phyloP scores from a whole-genome alignment of 164 flowering plant genomes.

The Buxus sempervirens region DNA sequence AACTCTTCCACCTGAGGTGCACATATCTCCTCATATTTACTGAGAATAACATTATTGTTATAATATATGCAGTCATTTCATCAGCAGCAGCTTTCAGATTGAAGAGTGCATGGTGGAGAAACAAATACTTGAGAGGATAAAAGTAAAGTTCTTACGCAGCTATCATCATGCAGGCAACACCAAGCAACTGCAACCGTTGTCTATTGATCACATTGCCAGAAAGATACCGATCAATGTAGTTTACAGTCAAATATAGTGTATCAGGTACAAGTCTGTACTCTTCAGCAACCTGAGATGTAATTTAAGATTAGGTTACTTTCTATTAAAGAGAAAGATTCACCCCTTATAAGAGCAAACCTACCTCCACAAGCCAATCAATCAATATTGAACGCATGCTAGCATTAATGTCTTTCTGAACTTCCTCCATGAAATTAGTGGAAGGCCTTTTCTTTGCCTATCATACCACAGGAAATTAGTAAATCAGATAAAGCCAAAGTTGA shows the following conservation, averaged over 20 bases:
- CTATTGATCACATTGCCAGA: slow-evolving; percentile 79
- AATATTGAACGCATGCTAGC: slow-evolving; percentile 89
- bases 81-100: not conserved
- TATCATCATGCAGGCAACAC: slow-evolving; percentile 98
- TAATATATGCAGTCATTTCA: too few species aligned
- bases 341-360: slow-evolving; percentile 13
- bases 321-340: not conserved
- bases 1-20: slow-evolving; percentile 99
- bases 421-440: slow-evolving; percentile 80
- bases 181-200: slow-evolving; percentile 82
- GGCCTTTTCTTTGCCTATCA: slow-evolving; percentile 85
- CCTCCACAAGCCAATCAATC: slow-evolving; percentile 99
- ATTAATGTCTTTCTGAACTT: slow-evolving; percentile 77
- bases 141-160: slow-evolving; percentile 66
- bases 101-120: not conserved
- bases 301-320: not conserved
- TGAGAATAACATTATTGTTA: slow-evolving; percentile 28
- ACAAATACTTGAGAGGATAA: not conserved
- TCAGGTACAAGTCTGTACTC: slow-evolving; percentile 97
- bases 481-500: not conserved
- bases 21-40: slow-evolving; percentile 97
- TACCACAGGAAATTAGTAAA: not conserved
- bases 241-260: slow-evolving; percentile 83
- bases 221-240: slow-evolving; percentile 91
- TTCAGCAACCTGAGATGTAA: slow-evolving; percentile 72